A percentile compares a stretch with the other conserved stretches of the same genome.
Conservation (phyloP, 192 early-diverging fungal genomes). For the Dispira parvispora region DNA sequence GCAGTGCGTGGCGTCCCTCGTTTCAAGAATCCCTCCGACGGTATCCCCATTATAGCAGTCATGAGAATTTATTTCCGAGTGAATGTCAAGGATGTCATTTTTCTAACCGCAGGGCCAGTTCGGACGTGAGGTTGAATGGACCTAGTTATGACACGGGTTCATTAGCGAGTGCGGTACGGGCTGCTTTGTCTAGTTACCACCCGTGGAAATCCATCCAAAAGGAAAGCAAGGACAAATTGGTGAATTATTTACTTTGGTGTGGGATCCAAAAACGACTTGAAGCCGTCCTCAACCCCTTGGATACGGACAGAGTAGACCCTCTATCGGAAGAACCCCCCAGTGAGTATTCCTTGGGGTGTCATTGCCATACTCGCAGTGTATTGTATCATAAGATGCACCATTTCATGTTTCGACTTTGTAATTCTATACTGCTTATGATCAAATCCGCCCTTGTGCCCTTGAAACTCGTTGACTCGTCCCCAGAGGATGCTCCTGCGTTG, state of each 20-base stretch:
- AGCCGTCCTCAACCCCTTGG: neutral
- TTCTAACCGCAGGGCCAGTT: neutral
- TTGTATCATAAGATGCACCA: conserved; percentile 1
- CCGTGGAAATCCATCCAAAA: neutral
- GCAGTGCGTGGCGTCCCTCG: neutral
- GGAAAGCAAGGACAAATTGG: conserved; percentile 1
- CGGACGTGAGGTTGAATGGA: neutral
- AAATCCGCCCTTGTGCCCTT: no score
- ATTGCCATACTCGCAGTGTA: neutral
- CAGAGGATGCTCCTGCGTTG: no score
- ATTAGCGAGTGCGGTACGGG: neutral
- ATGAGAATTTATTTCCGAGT: neutral
- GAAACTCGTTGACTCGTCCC: no score
- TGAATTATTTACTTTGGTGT: neutral
- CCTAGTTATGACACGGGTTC: neutral
- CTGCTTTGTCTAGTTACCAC: neutral
- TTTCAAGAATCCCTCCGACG: neutral
- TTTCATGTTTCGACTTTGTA: neutral
- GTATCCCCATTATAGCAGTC: neutral
- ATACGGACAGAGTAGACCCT: neutral
- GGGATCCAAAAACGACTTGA: neutral
- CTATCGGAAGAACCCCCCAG: neutral
- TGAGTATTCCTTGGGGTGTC: neutral
- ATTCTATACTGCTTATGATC: no score
- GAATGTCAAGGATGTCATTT: neutral